phyloP scores from a whole-genome alignment of 1,284 basidiomycete genomes.

The Cystobasidium slooffiae region DNA sequence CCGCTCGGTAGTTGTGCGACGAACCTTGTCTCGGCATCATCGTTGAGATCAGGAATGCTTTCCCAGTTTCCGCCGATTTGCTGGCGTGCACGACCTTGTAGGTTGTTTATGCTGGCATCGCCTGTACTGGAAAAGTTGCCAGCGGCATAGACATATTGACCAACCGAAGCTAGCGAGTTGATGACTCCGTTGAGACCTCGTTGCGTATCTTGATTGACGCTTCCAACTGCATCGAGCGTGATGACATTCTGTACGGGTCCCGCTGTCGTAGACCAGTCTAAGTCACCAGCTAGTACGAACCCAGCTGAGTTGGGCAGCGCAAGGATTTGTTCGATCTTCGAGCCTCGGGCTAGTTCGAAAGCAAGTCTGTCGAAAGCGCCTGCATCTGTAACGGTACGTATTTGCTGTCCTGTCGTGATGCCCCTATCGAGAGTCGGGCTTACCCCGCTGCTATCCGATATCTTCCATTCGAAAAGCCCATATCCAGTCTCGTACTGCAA shows the following conservation, averaged over 20 bases:
- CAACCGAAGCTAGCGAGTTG: constrained; percentile 49
- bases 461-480: constrained; percentile 39
- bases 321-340: constrained; percentile 60
- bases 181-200: constrained; percentile 57
- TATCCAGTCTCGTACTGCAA: constrained; percentile 23
- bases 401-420: neutral
- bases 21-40: constrained; percentile 70
- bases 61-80: constrained; percentile 47
- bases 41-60: constrained; percentile 61
- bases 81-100: constrained; percentile 56
- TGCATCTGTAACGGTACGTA: constrained; percentile 37
- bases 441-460: neutral
- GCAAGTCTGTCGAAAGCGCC: constrained; percentile 45
- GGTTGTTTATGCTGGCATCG: constrained; percentile 70
- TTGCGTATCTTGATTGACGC: constrained; percentile 57
- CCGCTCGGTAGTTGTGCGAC: constrained; percentile 65
- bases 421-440: constrained; percentile 18
- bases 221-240: neutral
- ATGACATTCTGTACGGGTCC: constrained; percentile 20
- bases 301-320: constrained; percentile 67
- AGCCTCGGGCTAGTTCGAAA: constrained; percentile 40
- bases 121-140: constrained; percentile 79
- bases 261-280: constrained; percentile 50
- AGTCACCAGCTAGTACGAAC: constrained; percentile 69
- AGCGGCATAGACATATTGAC: constrained; percentile 72